phyloP scores from a whole-genome alignment of 345 rosid genomes.

The Rhodomyrtus tomentosa region DNA sequence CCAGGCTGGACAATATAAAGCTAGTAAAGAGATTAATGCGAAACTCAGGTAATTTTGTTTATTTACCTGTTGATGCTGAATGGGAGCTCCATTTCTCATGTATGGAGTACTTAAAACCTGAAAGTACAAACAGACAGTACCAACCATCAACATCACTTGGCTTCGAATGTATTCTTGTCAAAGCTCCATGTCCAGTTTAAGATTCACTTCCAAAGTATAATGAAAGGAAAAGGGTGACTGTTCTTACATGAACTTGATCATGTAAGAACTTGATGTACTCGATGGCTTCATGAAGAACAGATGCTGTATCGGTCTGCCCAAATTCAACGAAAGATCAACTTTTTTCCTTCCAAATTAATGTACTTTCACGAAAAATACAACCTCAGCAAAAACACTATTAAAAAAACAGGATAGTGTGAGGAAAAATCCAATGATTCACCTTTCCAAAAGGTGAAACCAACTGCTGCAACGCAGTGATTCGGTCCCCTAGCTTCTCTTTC shows the following conservation, averaged over 20 bases:
- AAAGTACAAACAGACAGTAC: background rate
- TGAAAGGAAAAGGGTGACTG: background rate
- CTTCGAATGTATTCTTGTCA: background rate
- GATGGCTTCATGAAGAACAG: slow-evolving; percentile 88
- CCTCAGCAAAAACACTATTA: background rate
- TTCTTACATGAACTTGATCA: slow-evolving; percentile 60
- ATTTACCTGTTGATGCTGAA: slow-evolving; percentile 61
- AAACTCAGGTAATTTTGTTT: background rate
- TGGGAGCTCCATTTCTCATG: slow-evolving; percentile 44
- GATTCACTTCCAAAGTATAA: background rate
- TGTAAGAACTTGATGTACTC: slow-evolving; percentile 84
- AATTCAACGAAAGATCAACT: background rate
- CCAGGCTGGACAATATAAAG: background rate
- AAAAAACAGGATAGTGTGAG: background rate
- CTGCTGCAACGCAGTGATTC: slow-evolving; percentile 95
- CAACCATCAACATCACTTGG: background rate
- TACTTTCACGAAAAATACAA: background rate
- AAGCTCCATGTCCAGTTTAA: background rate
- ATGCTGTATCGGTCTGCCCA: slow-evolving; percentile 89
- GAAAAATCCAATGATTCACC: slow-evolving; percentile 26
- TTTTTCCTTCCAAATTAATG: background rate
- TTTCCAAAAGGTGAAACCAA: slow-evolving; percentile 98
- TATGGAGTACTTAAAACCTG: slow-evolving; percentile 56
- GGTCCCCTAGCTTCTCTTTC: slow-evolving; percentile 97
- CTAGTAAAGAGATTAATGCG: background rate